Base-by-base conservation (phyloP, 2,329 filamentous ascomycete genomes). In the Calonectria ilicicola region DNA sequence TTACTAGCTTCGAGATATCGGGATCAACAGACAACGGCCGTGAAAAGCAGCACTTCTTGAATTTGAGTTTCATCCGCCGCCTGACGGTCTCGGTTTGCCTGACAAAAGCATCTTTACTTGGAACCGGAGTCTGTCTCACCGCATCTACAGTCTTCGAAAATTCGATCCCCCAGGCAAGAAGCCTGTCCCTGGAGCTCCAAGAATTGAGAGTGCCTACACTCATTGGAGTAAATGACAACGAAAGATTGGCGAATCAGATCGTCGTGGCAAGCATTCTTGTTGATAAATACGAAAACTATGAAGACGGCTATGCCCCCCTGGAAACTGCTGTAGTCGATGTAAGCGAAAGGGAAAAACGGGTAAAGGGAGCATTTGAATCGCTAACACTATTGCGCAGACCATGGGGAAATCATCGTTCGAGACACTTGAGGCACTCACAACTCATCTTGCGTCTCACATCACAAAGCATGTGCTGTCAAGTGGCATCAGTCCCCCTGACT, bases 211-310 rank as follows among this genome's bases (percentile, higher is more conserved):
- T 95, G 12, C 92, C 93, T 29, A 91, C 91, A 38, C 82, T 96
- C 63, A 90, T 96, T 58, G 94, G 94, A 1, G 89, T 96, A 32
- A 95, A 96, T 78, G 82, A 85, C 26, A 93, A 95, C 78, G 94
- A 96, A 86, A 86, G 94, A 74, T 75, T 84, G 42, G 88, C 87
- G 4, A 93, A 91, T 83, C 93, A 95, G 83, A 88, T 93, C 65
- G 88, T 95, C 1, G 83, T 93, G 19, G 87, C 90, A 12, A 92
- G 89, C 69, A 81, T 94, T 14, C 89, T 90, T 81, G 84, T 95
- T 63, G 92, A 94, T 68, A 83, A 84, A 64, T 86, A 88, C 56
- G 80, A 84, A 46, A 81, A 81, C 12, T 75, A 77, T 14, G 81
- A 82, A 23, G 90, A 95, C 80, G 82, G 85, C 21, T 91, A 91